These are phyloP conservation scores for Mallotus repandus DNA, from an alignment of 441 rosid genomes.

Conservation along the genomic window DNA sequence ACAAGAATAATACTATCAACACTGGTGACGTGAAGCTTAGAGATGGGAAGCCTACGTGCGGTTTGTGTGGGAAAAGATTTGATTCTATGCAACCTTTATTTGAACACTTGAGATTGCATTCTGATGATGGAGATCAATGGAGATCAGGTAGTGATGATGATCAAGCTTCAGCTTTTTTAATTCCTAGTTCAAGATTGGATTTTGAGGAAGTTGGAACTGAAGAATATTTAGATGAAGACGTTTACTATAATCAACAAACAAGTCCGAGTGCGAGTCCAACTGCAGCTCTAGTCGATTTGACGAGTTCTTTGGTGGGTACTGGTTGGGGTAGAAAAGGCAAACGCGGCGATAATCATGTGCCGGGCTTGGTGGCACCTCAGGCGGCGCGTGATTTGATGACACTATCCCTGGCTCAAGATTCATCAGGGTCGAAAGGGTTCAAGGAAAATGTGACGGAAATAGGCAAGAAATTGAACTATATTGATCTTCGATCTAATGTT, in stretches of 20 bases:
- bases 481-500: not conserved
- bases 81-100: slow-evolving; percentile 45
- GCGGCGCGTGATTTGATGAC: slow-evolving; percentile 9
- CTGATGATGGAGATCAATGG: slow-evolving; percentile 18
- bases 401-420: not conserved
- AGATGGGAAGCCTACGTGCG: slow-evolving; percentile 24
- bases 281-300: not conserved
- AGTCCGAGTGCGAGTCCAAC: too few relatives aligned
- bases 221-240: not conserved
- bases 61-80: slow-evolving; percentile 39
- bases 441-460: not conserved
- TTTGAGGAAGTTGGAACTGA: not conserved
- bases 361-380: not conserved
- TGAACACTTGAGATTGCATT: slow-evolving; percentile 65
- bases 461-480: not conserved
- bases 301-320: not conserved
- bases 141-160: too few relatives aligned
- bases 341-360: not conserved
- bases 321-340: slow-evolving; percentile 4
- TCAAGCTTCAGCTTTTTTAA: too few relatives aligned
- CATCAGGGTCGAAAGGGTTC: not conserved
- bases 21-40: slow-evolving; percentile 1
- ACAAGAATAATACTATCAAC: slow-evolving; percentile 3
- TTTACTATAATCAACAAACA: not conserved
- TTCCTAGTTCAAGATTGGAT: not conserved